These are phyloP conservation scores for Aphanoascus verrucosus DNA, from an alignment of 2,329 filamentous ascomycete species.

Conservation along the genomic window DNA sequence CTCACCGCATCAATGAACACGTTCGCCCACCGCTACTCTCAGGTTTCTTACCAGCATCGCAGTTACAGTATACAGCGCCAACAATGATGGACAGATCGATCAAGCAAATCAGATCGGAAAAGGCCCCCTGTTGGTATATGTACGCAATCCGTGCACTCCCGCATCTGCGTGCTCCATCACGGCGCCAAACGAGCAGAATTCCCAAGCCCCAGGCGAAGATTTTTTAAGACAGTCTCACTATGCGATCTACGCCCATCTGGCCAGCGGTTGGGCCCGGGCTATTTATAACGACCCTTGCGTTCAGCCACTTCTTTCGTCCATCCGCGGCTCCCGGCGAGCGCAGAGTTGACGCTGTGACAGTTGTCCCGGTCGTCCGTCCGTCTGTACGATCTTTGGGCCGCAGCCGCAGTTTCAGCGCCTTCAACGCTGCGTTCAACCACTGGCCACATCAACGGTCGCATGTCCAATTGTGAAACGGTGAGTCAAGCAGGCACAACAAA, in stretches of 20 bases:
- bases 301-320: not conserved
- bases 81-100: too few relatives aligned
- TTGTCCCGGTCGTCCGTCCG: not conserved
- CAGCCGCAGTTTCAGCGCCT: not conserved
- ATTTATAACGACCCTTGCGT: constrained; percentile 2
- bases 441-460: not conserved
- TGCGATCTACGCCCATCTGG: not conserved
- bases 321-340: not conserved
- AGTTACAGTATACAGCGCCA: too few relatives aligned
- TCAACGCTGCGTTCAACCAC: not conserved
- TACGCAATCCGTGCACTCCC: not conserved
- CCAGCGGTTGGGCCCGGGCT: constrained; percentile 3
- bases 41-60: too few relatives aligned
- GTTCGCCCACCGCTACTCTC: not conserved
- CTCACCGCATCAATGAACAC: not conserved
- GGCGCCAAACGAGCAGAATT: not conserved
- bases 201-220: not conserved
- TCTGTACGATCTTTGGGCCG: not conserved
- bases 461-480: not conserved
- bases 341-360: too few relatives aligned
- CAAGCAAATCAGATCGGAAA: too few relatives aligned
- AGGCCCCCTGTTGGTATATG: too few relatives aligned
- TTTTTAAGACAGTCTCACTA: constrained; percentile 2
- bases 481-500: not conserved
- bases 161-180: not conserved